These are phyloP conservation scores for Trichophyton verrucosum DNA, from an alignment of 2,329 filamentous ascomycete genomes.

Conservation along the genomic window DNA sequence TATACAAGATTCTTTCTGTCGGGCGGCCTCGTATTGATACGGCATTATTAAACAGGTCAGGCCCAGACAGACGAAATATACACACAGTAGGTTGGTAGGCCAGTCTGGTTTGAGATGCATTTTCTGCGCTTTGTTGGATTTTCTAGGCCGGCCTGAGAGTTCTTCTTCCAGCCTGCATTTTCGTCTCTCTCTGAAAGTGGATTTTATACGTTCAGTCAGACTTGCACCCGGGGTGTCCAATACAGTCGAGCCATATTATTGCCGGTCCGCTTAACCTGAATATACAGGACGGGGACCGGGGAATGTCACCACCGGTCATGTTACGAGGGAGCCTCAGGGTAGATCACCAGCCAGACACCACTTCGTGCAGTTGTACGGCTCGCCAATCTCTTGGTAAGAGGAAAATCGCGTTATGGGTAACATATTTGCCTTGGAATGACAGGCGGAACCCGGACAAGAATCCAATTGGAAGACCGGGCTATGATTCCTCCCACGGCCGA, in stretches of 20 bases:
- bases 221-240: neutral
- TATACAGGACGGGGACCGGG: neutral
- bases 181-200: neutral
- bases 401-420: neutral
- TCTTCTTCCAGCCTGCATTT: neutral
- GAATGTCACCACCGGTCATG: neutral
- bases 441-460: neutral
- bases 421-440: neutral
- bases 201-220: neutral
- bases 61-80: neutral
- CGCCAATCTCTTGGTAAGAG: neutral
- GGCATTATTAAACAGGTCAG: neutral
- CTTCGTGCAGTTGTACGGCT: neutral
- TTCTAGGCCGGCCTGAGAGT: neutral
- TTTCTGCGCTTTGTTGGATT: neutral
- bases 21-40: neutral
- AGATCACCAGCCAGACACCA: neutral
- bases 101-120: neutral
- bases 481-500: neutral
- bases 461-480: constrained; percentile 1
- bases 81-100: neutral
- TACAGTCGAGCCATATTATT: neutral
- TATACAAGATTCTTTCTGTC: neutral
- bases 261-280: neutral
- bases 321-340: neutral